Conservation (phyloP, 1,284 basidiomycete species). For the Tilletia indica region DNA sequence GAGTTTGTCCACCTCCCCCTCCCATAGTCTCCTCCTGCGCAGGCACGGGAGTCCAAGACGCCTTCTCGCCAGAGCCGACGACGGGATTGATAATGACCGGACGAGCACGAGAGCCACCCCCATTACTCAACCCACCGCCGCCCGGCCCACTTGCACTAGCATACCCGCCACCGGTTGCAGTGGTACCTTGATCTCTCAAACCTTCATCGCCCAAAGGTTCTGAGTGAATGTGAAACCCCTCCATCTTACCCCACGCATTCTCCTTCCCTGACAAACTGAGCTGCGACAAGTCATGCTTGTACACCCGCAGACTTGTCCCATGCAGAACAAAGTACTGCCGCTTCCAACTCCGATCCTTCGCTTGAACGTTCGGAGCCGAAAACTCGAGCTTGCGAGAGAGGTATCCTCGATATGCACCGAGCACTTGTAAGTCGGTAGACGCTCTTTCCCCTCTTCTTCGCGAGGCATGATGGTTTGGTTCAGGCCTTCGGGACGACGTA, state of each 20-base stretch:
- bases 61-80: conserved; percentile 8
- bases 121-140: not conserved
- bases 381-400: conserved; percentile 97
- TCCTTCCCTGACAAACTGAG: not conserved
- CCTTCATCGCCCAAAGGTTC: conserved; percentile 46
- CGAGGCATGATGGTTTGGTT: conserved; percentile 17
- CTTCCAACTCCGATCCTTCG: conserved; percentile 87
- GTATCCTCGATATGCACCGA: conserved; percentile 75
- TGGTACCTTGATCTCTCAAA: not conserved
- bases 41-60: not conserved
- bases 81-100: not conserved
- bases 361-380: conserved; percentile 74
- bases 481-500: conserved; percentile 43
- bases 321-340: conserved; percentile 84
- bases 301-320: conserved; percentile 83
- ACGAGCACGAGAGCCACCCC: not conserved
- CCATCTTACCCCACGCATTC: conserved; percentile 54
- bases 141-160: no score
- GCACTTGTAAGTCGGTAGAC: conserved; percentile 79
- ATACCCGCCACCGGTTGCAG: not conserved
- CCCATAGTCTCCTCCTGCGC: not conserved
- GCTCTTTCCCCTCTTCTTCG: conserved; percentile 70
- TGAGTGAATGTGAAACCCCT: conserved; percentile 42
- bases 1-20: not conserved
- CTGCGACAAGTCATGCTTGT: conserved; percentile 59